Evolutionary conservation across 345 rosid species (phyloP).

Genomic region (Arabis hirsuta): DNA sequence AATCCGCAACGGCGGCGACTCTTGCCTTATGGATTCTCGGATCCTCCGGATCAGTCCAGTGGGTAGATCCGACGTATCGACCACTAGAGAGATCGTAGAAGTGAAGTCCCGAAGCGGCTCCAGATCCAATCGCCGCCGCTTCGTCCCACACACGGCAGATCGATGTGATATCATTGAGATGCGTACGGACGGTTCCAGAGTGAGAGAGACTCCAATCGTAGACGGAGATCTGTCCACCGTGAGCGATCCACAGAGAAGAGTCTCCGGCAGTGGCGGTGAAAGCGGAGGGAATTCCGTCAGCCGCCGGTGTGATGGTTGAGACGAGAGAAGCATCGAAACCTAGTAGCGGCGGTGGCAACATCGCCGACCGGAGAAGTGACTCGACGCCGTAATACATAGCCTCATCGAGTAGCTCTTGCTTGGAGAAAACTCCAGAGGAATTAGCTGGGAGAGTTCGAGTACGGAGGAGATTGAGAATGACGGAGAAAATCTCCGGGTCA

Average conservation of each 20-base stretch:
- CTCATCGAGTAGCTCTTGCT: conserved; percentile 86
- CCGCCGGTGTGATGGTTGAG: conserved; percentile 65
- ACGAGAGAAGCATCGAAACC: conserved; percentile 79
- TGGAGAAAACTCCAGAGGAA: conserved; percentile 58
- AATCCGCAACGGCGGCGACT: conserved; percentile 65
- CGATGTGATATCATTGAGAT: conserved; percentile 70
- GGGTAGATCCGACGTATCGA: conserved; percentile 65
- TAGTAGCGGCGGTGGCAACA: conserved; percentile 63
- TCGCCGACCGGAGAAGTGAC: conserved; percentile 60
- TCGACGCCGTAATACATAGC: conserved; percentile 90
- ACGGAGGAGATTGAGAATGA: conserved; percentile 80
- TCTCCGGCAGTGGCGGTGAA: conserved; percentile 67
- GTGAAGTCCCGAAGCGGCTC: conserved; percentile 69
- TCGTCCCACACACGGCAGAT: conserved; percentile 67
- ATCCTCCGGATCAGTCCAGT: conserved; percentile 81
- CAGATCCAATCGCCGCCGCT: conserved; percentile 74
- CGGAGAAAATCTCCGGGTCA: conserved; percentile 90
- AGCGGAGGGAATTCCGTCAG: conserved; percentile 70
- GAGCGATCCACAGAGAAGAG: conserved; percentile 84
- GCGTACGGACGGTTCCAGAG: conserved; percentile 73
- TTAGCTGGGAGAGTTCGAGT: conserved; percentile 70
- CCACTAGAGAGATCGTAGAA: conserved; percentile 72
- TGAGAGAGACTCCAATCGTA: conserved; percentile 78
- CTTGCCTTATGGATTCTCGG: conserved; percentile 84
- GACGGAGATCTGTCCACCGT: conserved; percentile 86